These are phyloP conservation scores for Pseudonitzschia multistriata DNA, from an alignment of 108 stramenopile species.

Conservation along the genomic window DNA sequence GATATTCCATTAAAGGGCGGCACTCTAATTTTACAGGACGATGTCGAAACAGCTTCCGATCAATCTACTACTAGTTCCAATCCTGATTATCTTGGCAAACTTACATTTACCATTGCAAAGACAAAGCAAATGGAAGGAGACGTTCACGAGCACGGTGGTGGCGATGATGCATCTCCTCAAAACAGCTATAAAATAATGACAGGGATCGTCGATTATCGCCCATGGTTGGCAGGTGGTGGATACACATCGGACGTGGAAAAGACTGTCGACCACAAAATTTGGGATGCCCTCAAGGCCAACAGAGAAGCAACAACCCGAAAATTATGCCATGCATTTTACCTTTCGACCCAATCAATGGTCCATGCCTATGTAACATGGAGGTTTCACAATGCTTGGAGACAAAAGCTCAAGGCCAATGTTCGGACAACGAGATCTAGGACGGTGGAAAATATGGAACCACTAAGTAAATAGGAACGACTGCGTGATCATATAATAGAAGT, in stretches of 20 bases:
- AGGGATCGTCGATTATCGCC: conserved; percentile 16
- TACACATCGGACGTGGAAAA: not conserved
- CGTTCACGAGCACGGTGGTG: not conserved
- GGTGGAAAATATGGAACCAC: too few relatives aligned
- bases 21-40: not conserved
- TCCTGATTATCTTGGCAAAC: conserved; percentile 11
- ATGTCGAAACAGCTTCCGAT: not conserved
- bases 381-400: conserved; percentile 23
- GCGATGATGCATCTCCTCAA: not conserved
- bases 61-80: not conserved
- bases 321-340: conserved; percentile 20
- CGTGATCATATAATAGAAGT: too few relatives aligned
- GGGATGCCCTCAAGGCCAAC: not conserved
- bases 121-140: not conserved
- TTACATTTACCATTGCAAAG: conserved; percentile 12
- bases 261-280: not conserved
- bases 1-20: conserved; percentile 14
- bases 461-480: too few relatives aligned
- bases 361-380: conserved; percentile 26
- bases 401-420: not conserved
- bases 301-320: conserved; percentile 7
- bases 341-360: conserved; percentile 18
- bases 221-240: conserved; percentile 23
- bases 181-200: conserved; percentile 14
- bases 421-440: too few relatives aligned